These are phyloP conservation scores for Elaeagnus macrophylla DNA, from an alignment of 306 rosid genomes.

Conservation along the genomic window DNA sequence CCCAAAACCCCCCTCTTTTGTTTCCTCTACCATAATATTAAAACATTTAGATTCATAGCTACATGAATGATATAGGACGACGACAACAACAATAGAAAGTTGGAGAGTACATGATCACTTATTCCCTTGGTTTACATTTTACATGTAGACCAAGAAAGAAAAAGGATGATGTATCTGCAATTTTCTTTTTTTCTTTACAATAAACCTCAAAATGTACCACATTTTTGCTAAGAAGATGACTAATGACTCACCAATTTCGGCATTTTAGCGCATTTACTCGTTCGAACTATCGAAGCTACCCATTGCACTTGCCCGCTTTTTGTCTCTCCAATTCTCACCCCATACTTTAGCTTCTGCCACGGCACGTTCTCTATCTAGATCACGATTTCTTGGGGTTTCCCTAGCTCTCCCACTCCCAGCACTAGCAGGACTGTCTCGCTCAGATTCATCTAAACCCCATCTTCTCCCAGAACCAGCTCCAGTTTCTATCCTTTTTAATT, in stretches of 20 bases:
- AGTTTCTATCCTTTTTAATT: slow-evolving; percentile 47
- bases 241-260: slow-evolving; percentile 10
- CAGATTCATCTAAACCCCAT: slow-evolving; percentile 70
- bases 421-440: slow-evolving; percentile 70
- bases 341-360: slow-evolving; percentile 45
- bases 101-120: slow-evolving; percentile 33
- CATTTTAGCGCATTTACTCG: slow-evolving; percentile 35
- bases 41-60: slow-evolving; percentile 26
- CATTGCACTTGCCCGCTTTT: slow-evolving; percentile 61
- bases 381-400: slow-evolving; percentile 78
- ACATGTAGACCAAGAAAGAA: slow-evolving; percentile 37
- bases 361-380: slow-evolving; percentile 84
- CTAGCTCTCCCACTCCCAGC: slow-evolving; percentile 76
- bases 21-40: slow-evolving; percentile 13
- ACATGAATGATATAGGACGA: slow-evolving; percentile 31
- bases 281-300: slow-evolving; percentile 87
- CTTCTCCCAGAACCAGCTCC: slow-evolving; percentile 82
- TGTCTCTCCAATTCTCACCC: slow-evolving; percentile 85
- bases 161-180: slow-evolving; percentile 22
- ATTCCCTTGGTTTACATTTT: slow-evolving; percentile 14
- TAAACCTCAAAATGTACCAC: slow-evolving; percentile 22
- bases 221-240: slow-evolving; percentile 26
- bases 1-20: slow-evolving; percentile 7
- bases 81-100: slow-evolving; percentile 22
- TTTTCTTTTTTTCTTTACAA: slow-evolving; percentile 18